phyloP scores from a whole-genome alignment of 2,329 filamentous ascomycete species.

The Diplodia mutila region DNA sequence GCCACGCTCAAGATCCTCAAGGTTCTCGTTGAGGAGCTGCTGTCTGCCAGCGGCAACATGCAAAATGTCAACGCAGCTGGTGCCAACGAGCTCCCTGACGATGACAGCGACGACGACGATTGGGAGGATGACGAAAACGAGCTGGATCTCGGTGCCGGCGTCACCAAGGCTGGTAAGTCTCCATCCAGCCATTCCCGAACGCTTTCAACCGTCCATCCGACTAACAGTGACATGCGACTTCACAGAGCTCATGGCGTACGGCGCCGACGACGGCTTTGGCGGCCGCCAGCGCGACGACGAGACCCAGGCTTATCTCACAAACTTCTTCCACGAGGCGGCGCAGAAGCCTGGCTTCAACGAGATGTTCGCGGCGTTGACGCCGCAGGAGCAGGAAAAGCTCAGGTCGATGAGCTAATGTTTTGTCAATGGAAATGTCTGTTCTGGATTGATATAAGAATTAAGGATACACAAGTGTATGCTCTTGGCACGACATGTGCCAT shows the following conservation, averaged over 20 bases:
- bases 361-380: slow-evolving; percentile 58
- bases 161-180: slow-evolving; percentile 45
- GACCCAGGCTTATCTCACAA: slow-evolving; percentile 79
- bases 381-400: slow-evolving; percentile 59
- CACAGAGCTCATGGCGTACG: slow-evolving; percentile 76
- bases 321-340: slow-evolving; percentile 72
- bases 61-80: slow-evolving; percentile 56
- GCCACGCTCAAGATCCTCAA: slow-evolving; percentile 95
- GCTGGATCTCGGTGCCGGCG: slow-evolving; percentile 67
- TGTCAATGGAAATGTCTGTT: background rate
- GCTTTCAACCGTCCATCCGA: slow-evolving; percentile 4
- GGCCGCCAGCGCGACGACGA: slow-evolving; percentile 80
- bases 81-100: slow-evolving; percentile 65
- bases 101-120: slow-evolving; percentile 72
- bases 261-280: slow-evolving; percentile 54
- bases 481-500: background rate
- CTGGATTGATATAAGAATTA: background rate
- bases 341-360: slow-evolving; percentile 59
- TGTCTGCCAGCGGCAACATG: slow-evolving; percentile 64
- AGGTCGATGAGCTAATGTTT: slow-evolving; percentile 35
- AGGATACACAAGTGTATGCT: background rate
- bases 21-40: slow-evolving; percentile 88
- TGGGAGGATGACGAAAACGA: slow-evolving; percentile 86
- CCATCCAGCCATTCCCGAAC: slow-evolving; percentile 25
- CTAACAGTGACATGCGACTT: background rate